Base-by-base conservation (phyloP, 495 filamentous ascomycete species). In the Pyrenula massariospora region DNA sequence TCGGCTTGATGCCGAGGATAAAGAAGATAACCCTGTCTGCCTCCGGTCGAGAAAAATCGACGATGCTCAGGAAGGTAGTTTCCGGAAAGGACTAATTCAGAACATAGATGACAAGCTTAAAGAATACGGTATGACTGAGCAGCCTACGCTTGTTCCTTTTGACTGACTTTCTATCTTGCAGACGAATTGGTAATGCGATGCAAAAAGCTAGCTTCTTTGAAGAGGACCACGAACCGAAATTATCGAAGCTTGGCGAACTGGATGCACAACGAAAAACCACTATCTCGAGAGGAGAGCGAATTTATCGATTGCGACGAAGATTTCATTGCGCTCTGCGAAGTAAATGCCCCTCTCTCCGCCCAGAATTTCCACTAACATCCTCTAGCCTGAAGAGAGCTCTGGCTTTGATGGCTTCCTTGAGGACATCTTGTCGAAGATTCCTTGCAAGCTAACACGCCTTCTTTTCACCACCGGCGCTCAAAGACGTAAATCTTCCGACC, bases 351-450 rank as follows among this genome's bases (percentile, higher is more conserved):
- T 42, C 31, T 5, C 31, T 15, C 15, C 31, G 5, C 31, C 31
- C 31, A 42, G 8, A 42, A 42, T 5, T 42, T 15, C 31, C 31
- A 42, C 31, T 42, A 42, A 42, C 15, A 5, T 42, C 31, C 31
- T 42, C 31, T 42, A 42, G 31, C 31, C 31, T 19, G 62, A 67
- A 52, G 70, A 71, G 53, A 53, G 56, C 51, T 60, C 66, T 25
- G 72, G 67, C 62, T 65, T 74, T 20, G 69, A 73, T 57, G 65
- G 62, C 15, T 19, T 64, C 0, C 57, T 74, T 5, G 70, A 70
- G 53, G 63, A 64, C 22, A 25, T 42, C 8, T 36, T 74, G n/a
- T 48, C 25, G 10, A 55, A 55, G 50, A 55, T 70, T n/a, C 60
- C 59, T 1, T 48, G 55, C 2, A 54, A 52, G n/a, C 3, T 66